Evolutionary conservation across 148 eudicot genomes (phyloP).

Genomic region (Vaccinium myrtillus): DNA sequence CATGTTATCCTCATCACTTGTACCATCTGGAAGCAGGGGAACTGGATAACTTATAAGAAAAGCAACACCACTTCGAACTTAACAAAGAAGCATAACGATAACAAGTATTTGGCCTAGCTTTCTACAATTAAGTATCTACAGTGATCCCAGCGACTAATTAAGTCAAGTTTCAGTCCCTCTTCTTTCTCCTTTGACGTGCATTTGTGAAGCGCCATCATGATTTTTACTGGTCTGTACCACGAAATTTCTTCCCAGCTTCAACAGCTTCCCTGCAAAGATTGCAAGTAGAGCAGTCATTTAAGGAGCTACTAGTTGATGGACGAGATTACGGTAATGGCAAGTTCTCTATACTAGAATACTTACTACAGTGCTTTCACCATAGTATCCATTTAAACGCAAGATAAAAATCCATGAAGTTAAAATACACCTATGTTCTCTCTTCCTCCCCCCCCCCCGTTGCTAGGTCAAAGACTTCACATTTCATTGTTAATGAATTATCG

Average conservation of each 20-base stretch:
- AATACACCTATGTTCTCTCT: background rate
- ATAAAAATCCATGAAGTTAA: background rate
- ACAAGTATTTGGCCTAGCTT: background rate
- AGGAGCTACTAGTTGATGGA: background rate
- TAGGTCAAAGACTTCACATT: too few species aligned
- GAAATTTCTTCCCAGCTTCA: conserved; percentile 83
- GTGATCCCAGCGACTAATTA: background rate
- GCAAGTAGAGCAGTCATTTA: background rate
- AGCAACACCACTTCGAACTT: background rate
- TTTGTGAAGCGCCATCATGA: conserved; percentile 10
- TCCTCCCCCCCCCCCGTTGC: too few species aligned
- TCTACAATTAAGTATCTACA: background rate
- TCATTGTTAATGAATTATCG: too few species aligned
- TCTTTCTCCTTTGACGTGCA: background rate
- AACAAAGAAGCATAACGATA: too few species aligned
- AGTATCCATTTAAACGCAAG: background rate
- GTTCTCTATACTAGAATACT: background rate
- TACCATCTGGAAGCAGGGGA: too few species aligned
- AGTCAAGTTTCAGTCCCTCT: background rate
- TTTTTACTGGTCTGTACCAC: conserved; percentile 43
- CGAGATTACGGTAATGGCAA: background rate
- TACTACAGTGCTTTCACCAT: background rate
- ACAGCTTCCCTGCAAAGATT: conserved; percentile 74
- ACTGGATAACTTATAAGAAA: too few species aligned
- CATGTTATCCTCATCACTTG: too few species aligned